Base-by-base conservation (phyloP, 306 rosid genomes). In the Vigna mungo region DNA sequence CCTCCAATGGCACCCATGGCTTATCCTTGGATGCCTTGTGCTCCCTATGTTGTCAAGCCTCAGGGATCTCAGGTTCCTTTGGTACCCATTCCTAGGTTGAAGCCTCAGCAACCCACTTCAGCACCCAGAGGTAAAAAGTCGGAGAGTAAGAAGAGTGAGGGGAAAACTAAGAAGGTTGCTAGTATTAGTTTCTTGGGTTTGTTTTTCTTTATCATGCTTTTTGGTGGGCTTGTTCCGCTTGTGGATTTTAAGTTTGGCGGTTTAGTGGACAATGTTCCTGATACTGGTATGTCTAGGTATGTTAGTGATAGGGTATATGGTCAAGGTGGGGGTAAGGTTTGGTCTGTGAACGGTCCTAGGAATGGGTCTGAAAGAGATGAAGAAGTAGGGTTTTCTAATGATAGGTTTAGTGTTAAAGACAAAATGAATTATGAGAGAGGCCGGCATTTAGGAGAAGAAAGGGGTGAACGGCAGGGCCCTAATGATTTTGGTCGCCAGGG, bases 161-260 rank as follows among this genome's bases (percentile, higher is more conserved):
- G 88, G 80, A 90, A 86, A 74, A 87, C 98, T 75, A 96, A 91
- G 90, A 96, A 96, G 88, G 97, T 91, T 84, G 96, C 99, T 9
- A 96, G 98, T 80, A 87, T 96, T 83, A 92, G 98, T 87, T 86
- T 92, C 23, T 76, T 96, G 86, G 99, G 99, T 78, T 74, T 96
- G 76, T 61, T 96, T 83, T 88, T 89, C 86, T 92, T 89, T 65
- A 23, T 91, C 55, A 21, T 96, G 85, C 90, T 96, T 70, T 86
- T 93, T 86, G 97, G 99, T 80, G 93, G 91, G 54, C 73, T 96
- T 72, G 90, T 83, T 84, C 98, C 98, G 53, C 11, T 84, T 9
- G 80, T 91, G 65, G 87, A 91, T 85, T 80, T 87, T 66, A 83
- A 80, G 72, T 88, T 85, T 83, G 88, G 91, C 3, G 88, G 92